A percentile compares a stretch with the other conserved stretches of the same genome.
Evolutionary conservation across 306 rosid genomes (phyloP).

Genomic region (Vigna hirtella): DNA sequence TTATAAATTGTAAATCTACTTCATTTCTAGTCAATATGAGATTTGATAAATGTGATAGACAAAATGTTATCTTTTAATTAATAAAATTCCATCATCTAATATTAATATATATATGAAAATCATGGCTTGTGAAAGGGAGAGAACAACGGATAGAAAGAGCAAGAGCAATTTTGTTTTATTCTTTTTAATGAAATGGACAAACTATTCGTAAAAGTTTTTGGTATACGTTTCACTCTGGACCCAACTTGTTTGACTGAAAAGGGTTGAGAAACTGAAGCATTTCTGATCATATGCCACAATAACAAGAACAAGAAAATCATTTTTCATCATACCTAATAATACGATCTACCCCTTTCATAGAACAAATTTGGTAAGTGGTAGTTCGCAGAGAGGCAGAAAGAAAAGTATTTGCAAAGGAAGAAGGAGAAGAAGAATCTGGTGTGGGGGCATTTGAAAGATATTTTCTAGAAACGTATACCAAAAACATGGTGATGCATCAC

Average conservation of each 20-base stretch:
- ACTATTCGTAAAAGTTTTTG: background rate
- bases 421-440: conserved; percentile 17
- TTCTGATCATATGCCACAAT: background rate
- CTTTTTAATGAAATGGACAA: conserved; percentile 21
- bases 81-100: too few relatives aligned
- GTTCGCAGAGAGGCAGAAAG: background rate
- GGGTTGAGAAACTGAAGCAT: conserved; percentile 1
- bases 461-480: background rate
- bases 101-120: background rate
- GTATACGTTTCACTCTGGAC: background rate
- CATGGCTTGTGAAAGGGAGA: conserved; percentile 35
- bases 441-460: conserved; percentile 22
- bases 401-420: background rate
- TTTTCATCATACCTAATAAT: background rate
- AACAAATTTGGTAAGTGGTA: background rate
- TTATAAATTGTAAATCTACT: too few relatives aligned
- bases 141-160: conserved; percentile 19
- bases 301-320: background rate
- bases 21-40: too few relatives aligned
- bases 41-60: too few relatives aligned
- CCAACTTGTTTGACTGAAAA: conserved; percentile 5
- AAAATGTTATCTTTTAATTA: too few relatives aligned
- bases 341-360: background rate
- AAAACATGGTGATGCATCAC: conserved; percentile 28
- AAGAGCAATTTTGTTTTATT: background rate